Evolutionary conservation across 2,329 filamentous ascomycete species (phyloP), one percentile per base, ranked within the genome.

Genomic region (Saccharata proteae): DNA sequence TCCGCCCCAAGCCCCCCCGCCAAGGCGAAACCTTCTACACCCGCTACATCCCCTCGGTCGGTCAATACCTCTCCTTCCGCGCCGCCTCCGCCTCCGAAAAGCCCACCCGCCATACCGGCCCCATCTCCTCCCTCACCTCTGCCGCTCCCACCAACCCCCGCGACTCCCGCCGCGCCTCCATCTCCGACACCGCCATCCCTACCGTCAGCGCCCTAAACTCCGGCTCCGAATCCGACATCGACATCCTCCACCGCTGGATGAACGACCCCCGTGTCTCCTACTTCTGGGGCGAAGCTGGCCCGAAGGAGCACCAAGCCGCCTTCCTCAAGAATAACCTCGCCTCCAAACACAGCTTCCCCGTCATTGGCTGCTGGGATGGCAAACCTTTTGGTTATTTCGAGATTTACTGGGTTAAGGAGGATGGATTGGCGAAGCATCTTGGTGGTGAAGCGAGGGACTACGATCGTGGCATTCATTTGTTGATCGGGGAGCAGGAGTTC

Each of bases 361-460:
- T 78, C 1, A 88, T 96, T 38, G 90, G 82, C 1, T 77, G 85
- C 51, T 98, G 88, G 82, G 84, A 96, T 44, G 86, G 84, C 8
- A 79, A 88, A 38, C 88, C 88, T 0, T 98, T 96, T 58, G 90
- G 85, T 0, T 98, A 92, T 52, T 94, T 98, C 51, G 90, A 98
- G 61, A 70, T 98, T 19, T 98, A 98, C 59, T 98, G 90, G 88
- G 84, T 90, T 3, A 93, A 93, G 48, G 90, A 98, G 51, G 90
- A 96, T 48, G 61, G 65, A 0, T 54, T 98, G 1, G 84, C 82
- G 0, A 69, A 67, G 28, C 67, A 83, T 40, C 56, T 92, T 4
- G 75, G 52, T 0, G 67, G 67, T 14, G 67, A 71, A 3, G 73
- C 76, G 0, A 72, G 70, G 6, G 81, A 93, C 45, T 96, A 80